Base-by-base conservation (phyloP, 345 rosid genomes). In the Rhodomyrtus tomentosa region DNA sequence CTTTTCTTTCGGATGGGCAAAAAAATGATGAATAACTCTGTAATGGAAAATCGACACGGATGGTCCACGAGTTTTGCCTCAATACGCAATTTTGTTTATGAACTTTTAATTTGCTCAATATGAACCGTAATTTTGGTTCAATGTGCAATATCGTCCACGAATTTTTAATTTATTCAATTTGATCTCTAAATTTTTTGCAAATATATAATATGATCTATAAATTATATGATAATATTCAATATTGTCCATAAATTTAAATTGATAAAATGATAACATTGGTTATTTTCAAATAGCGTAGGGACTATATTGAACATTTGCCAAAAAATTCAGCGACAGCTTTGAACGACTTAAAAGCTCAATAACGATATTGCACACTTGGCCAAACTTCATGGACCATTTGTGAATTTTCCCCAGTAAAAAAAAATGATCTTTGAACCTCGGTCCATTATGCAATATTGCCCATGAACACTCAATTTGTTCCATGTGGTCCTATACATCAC, bases 141-240 rank as follows among this genome's bases (percentile, higher is more conserved):
- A 59, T 29, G 2, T 15, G 10, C 2, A 0, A 59, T 15, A 5
- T 15, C 1, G 4, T 8, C 0, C 5, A 59, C 0, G 3, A 62
- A 62, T 0, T 62, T 62, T 32, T 9, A 58, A 6, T 58, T 58
- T 14, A 0, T 58, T 58, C 1, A 6, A 27, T 27, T 6, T 6
- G 5, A 0, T 58, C 0, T 0, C 2, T 2, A 1, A n/a, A 25
- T 11, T 56, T 55, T 11, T 2, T 0, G 0, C n/a, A n/a, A 5
- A 11, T 56, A 12, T 56, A 11, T 1, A 56, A n/a, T n/a, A 12
- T n/a, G 27, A 0, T 56, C 3, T 0, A 2, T 56, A 25, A 27
- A 58, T 1, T 58, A 14, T 27, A 6, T 27, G 1, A 27, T n/a
- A 27, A 56, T n/a, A 0, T 5, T 6, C 0, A 58, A 14, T 27